These are phyloP conservation scores for Nannochloropsis oceanica DNA, from an alignment of 108 stramenopile species.

Conservation along the genomic window DNA sequence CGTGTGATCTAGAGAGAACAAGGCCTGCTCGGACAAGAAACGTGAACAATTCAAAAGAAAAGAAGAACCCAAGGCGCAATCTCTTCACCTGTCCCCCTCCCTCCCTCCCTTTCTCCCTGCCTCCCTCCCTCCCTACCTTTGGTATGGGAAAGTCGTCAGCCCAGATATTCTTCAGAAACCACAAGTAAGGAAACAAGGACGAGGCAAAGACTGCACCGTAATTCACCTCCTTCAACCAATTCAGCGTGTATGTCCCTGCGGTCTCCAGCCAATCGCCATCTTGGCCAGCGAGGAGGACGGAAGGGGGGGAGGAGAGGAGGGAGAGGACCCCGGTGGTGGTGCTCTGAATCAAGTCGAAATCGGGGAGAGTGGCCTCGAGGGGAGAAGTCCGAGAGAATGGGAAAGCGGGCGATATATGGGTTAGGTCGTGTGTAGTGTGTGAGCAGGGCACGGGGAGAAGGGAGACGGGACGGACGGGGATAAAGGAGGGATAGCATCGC, in stretches of 20 bases:
- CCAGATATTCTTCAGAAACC: background rate
- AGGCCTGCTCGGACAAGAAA: too few relatives aligned
- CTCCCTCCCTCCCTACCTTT: background rate
- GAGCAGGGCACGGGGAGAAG: too few relatives aligned
- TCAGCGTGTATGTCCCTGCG: background rate
- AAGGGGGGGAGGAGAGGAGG: background rate
- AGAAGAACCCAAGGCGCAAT: too few relatives aligned
- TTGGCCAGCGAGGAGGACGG: background rate
- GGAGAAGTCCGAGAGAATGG: background rate
- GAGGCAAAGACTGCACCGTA: background rate
- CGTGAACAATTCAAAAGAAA: too few relatives aligned
- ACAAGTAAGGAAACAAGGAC: background rate
- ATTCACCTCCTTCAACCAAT: background rate
- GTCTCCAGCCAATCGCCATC: background rate
- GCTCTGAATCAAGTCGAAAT: background rate
- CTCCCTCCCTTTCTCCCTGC: background rate
- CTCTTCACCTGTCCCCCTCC: background rate
- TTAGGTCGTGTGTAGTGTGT: too few relatives aligned
- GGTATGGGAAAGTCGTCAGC: background rate
- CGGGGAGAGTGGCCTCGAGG: background rate
- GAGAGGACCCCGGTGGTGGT: background rate
- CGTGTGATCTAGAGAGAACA: too few relatives aligned
- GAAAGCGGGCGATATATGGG: background rate
- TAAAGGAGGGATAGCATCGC: too few relatives aligned
- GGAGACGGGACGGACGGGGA: too few relatives aligned